Evolutionary conservation across 495 filamentous ascomycete species (phyloP).

Genomic region (Talaromyces adpressus): DNA sequence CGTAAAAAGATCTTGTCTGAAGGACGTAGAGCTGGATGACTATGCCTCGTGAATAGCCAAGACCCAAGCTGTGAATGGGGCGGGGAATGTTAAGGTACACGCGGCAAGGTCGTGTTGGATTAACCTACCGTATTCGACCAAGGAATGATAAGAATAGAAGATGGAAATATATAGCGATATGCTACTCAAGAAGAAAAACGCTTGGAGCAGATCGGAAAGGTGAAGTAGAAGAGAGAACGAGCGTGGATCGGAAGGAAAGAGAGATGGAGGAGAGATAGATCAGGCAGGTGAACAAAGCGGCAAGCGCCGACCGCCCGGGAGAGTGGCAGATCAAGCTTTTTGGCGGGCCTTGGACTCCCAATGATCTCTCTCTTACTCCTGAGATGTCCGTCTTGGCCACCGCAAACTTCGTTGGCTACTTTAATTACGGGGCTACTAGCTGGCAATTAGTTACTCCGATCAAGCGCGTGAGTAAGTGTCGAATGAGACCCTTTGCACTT

Average conservation of each 20-base stretch:
- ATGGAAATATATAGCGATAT: neutral
- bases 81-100: neutral
- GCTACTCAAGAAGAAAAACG: neutral
- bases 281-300: constrained; percentile 10
- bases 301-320: constrained; percentile 1
- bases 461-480: neutral
- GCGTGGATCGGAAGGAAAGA: neutral
- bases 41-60: neutral
- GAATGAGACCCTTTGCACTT: neutral
- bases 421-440: neutral
- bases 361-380: neutral
- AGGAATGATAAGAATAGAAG: constrained; percentile 3
- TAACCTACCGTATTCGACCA: constrained; percentile 4
- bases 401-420: neutral
- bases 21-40: neutral
- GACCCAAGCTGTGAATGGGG: neutral
- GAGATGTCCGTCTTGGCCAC: neutral
- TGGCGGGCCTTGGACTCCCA: constrained; percentile 1
- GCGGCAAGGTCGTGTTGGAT: neutral
- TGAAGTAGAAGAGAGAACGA: constrained; percentile 5
- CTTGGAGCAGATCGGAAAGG: neutral
- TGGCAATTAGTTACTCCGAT: neutral
- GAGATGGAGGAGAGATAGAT: constrained; percentile 6
- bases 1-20: neutral
- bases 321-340: constrained; percentile 7